Evolutionary conservation across 1,284 basidiomycete genomes (phyloP).

Genomic region (Ustilago sp.): DNA sequence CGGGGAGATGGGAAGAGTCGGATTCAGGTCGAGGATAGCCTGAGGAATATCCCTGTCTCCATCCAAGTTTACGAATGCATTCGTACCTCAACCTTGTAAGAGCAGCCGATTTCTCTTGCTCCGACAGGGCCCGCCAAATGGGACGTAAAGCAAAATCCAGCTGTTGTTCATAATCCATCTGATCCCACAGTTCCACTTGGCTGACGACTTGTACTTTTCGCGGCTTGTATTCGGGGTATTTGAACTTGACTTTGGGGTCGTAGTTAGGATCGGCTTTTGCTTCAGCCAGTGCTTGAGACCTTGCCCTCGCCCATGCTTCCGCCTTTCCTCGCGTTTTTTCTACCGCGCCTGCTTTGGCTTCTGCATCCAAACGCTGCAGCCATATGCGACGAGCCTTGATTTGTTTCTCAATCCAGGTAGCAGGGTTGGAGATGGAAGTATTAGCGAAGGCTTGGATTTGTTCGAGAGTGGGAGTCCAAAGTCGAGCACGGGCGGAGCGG

Average conservation of each 20-base stretch:
- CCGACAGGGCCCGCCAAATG: conserved; percentile 42
- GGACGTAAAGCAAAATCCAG: conserved; percentile 45
- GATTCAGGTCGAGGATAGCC: conserved; percentile 55
- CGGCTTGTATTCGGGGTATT: not conserved
- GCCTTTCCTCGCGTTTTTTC: too few species aligned
- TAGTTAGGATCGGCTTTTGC: not conserved
- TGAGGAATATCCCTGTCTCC: conserved; percentile 65
- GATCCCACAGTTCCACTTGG: conserved; percentile 25
- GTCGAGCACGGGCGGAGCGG: conserved; percentile 48
- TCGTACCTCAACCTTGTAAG: conserved; percentile 49
- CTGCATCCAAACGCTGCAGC: conserved; percentile 4
- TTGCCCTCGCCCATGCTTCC: too few species aligned
- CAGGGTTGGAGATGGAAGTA: conserved; percentile 18
- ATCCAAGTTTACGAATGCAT: conserved; percentile 61
- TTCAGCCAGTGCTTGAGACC: not conserved
- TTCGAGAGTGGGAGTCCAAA: conserved; percentile 37
- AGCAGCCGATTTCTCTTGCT: conserved; percentile 32
- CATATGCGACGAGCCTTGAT: conserved; percentile 22
- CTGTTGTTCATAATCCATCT: conserved; percentile 50
- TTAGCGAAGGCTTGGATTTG: conserved; percentile 20
- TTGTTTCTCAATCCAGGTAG: conserved; percentile 25
- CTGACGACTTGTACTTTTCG: not conserved
- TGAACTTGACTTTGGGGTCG: not conserved
- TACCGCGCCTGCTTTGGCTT: not conserved
- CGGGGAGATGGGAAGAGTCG: conserved; percentile 28